A percentile compares a stretch with the other conserved stretches of the same genome.
Conservation (phyloP, 1,139 yeast genomes). For the Lizanozyma gosingica region DNA sequence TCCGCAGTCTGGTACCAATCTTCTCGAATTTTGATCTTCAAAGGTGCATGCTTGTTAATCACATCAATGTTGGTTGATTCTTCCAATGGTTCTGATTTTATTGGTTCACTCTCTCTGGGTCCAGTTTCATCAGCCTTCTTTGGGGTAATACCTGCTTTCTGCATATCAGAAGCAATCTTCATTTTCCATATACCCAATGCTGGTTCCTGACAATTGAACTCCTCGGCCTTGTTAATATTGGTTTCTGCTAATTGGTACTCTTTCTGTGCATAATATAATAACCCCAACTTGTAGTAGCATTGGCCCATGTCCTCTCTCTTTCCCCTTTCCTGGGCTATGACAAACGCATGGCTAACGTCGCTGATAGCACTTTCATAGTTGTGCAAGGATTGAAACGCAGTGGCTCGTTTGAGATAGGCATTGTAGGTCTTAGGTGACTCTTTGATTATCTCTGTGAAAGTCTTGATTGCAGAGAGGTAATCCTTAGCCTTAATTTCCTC, state of each 20-base stretch:
- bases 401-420: conserved; percentile 47
- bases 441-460: conserved; percentile 22
- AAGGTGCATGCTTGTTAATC: conserved; percentile 32
- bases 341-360: conserved; percentile 48
- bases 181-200: conserved; percentile 44
- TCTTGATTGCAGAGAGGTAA: conserved; percentile 26
- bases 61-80: conserved; percentile 23
- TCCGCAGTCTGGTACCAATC: conserved; percentile 74
- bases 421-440: conserved; percentile 41
- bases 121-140: conserved; percentile 3
- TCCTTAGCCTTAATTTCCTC: conserved; percentile 20
- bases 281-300: conserved; percentile 53
- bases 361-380: conserved; percentile 41
- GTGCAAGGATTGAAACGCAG: conserved; percentile 45
- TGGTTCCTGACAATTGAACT: conserved; percentile 37
- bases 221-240: conserved; percentile 42
- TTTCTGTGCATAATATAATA: conserved; percentile 40
- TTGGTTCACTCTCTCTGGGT: conserved; percentile 3
- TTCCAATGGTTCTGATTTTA: neutral
- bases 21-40: conserved; percentile 41
- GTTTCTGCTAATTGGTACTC: conserved; percentile 37
- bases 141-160: conserved; percentile 4
- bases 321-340: conserved; percentile 43
- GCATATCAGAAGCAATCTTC: conserved; percentile 21
- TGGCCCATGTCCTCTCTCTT: conserved; percentile 45